Conservation (phyloP, 257 asterid genomes). For the Solanum rostratum region DNA sequence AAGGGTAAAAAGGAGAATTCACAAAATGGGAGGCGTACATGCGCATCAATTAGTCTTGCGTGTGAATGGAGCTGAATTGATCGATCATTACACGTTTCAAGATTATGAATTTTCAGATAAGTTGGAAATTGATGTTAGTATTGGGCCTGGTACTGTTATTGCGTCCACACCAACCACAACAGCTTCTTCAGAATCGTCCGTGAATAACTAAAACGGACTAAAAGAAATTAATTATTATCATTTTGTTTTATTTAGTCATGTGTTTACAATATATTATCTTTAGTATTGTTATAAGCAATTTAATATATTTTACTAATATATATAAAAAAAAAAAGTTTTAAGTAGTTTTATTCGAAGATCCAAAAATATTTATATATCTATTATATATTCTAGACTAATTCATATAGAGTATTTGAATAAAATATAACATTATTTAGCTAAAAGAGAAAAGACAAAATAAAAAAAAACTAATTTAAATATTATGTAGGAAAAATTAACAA, state of each 20-base stretch:
- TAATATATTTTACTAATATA: neutral
- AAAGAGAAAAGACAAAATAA: too few relatives aligned
- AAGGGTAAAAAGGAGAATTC: conserved; percentile 36
- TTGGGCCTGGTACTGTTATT: neutral
- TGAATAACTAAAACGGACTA: neutral
- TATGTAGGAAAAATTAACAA: too few relatives aligned
- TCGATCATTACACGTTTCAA: conserved; percentile 19
- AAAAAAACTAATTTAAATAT: too few relatives aligned
- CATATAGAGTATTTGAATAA: too few relatives aligned
- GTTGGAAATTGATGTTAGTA: conserved; percentile 25
- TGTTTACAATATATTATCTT: neutral
- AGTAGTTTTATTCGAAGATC: neutral
- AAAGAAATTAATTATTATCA: conserved; percentile 19
- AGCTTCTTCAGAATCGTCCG: conserved; percentile 13
- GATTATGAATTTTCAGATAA: conserved; percentile 24
- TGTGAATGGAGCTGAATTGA: conserved; percentile 30
- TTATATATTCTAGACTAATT: too few relatives aligned
- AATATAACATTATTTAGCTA: too few relatives aligned
- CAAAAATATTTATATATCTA: too few relatives aligned
- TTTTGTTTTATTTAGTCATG: neutral
- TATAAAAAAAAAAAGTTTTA: neutral
- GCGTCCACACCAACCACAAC: neutral
- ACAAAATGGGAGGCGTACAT: conserved; percentile 24
- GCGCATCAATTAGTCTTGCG: conserved; percentile 4
- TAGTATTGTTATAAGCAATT: neutral